phyloP scores from a whole-genome alignment of 108 stramenopile species.

The Chaetoceros muelleri region DNA sequence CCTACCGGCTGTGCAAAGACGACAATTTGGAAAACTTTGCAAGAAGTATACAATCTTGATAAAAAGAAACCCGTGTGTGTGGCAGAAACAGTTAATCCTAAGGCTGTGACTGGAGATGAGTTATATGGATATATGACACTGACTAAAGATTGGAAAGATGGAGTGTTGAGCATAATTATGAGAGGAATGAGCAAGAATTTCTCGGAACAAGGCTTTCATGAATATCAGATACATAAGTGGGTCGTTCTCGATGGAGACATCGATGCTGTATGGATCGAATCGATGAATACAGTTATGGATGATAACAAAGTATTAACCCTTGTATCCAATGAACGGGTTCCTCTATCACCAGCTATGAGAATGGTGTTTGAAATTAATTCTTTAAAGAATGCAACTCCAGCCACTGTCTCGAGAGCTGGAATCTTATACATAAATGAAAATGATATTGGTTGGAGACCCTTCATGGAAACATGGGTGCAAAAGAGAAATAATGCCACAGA shows the following conservation, averaged over 20 bases:
- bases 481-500: conserved; percentile 42
- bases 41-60: conserved; percentile 72
- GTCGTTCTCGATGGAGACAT: conserved; percentile 87
- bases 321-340: conserved; percentile 87
- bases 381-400: conserved; percentile 83
- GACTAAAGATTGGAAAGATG: conserved; percentile 90
- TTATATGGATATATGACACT: conserved; percentile 91
- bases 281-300: conserved; percentile 94
- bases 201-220: conserved; percentile 83
- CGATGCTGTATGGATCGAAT: conserved; percentile 91
- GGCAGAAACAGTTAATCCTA: conserved; percentile 83
- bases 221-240: conserved; percentile 85
- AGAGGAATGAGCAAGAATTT: conserved; percentile 88
- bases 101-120: conserved; percentile 83
- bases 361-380: conserved; percentile 93
- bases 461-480: conserved; percentile 78
- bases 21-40: conserved; percentile 85
- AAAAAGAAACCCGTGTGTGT: conserved; percentile 69
- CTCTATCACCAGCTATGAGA: conserved; percentile 76
- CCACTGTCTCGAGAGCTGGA: conserved; percentile 85
- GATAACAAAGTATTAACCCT: conserved; percentile 91
- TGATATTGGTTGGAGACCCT: conserved; percentile 84
- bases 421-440: conserved; percentile 87
- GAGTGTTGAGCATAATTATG: conserved; percentile 85
- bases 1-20: conserved; percentile 87